Evolutionary conservation across 768 basidiomycete genomes (phyloP).

Genomic region (Boletus fagicola): DNA sequence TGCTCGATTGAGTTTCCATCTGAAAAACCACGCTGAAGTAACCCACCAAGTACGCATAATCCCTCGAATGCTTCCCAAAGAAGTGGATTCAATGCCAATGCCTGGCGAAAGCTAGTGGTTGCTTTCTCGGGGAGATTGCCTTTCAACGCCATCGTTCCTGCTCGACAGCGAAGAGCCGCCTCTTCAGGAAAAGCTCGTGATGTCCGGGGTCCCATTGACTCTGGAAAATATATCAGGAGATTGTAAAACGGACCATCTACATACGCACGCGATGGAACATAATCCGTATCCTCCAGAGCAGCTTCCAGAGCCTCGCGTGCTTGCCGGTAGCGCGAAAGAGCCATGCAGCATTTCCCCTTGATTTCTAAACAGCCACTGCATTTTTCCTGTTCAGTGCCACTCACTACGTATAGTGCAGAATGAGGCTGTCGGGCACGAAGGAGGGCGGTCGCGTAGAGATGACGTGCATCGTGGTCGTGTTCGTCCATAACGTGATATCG

Average conservation of each 20-base stretch:
- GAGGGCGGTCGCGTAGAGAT: slow-evolving; percentile 79
- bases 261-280: slow-evolving; percentile 58
- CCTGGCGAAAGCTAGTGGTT: slow-evolving; percentile 64
- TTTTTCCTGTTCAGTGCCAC: slow-evolving; percentile 53
- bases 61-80: slow-evolving; percentile 94
- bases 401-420: slow-evolving; percentile 72
- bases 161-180: slow-evolving; percentile 71
- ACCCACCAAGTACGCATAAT: slow-evolving; percentile 71
- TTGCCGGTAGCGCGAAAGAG: slow-evolving; percentile 71
- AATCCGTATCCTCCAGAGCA: slow-evolving; percentile 51
- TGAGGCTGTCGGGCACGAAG: slow-evolving; percentile 68
- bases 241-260: slow-evolving; percentile 1
- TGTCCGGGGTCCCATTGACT: slow-evolving; percentile 51
- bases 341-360: slow-evolving; percentile 71
- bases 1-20: slow-evolving; percentile 13
- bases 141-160: slow-evolving; percentile 73
- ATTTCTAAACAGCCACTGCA: slow-evolving; percentile 79
- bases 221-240: slow-evolving; percentile 35
- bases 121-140: slow-evolving; percentile 78
- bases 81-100: slow-evolving; percentile 71
- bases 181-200: slow-evolving; percentile 67
- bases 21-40: slow-evolving; percentile 8
- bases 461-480: slow-evolving; percentile 74
- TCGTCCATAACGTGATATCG: slow-evolving; percentile 72
- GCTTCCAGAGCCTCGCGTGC: slow-evolving; percentile 71